A percentile compares a stretch with the other conserved stretches of the same genome.
Conservation (phyloP, 2,329 filamentous ascomycete species). For the Proliferodiscus dingleyae region DNA sequence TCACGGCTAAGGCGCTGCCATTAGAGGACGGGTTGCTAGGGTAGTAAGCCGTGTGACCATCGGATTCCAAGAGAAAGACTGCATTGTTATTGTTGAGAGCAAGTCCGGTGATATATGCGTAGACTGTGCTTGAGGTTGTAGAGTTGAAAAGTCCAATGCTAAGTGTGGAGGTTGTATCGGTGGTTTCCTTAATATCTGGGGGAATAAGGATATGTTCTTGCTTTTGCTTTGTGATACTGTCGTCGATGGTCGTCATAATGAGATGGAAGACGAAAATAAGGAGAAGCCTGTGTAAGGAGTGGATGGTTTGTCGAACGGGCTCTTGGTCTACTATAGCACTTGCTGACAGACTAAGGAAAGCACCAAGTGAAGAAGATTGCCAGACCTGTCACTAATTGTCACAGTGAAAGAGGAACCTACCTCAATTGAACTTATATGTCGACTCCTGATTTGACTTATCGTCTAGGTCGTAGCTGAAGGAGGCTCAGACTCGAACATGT, state of each 20-base stretch:
- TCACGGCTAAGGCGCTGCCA: conserved; percentile 45
- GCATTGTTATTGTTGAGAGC: conserved; percentile 56
- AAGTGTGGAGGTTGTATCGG: background rate
- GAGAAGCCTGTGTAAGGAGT: background rate
- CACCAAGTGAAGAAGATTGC: background rate
- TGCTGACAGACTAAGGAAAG: background rate
- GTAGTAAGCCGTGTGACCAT: conserved; percentile 61
- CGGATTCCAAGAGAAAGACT: conserved; percentile 58
- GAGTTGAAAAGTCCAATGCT: background rate
- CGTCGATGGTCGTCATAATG: background rate
- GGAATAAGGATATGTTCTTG: background rate
- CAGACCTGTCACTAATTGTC: too few relatives aligned
- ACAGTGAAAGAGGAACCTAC: too few relatives aligned
- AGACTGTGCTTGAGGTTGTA: conserved; percentile 51
- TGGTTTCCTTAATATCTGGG: background rate
- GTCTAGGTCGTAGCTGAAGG: background rate
- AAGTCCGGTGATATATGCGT: conserved; percentile 66
- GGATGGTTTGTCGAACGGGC: background rate
- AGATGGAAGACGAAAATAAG: background rate
- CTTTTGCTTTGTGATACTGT: background rate
- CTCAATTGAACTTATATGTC: too few relatives aligned
- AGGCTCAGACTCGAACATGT: background rate
- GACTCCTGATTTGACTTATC: background rate
- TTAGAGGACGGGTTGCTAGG: conserved; percentile 52
- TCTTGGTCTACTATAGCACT: background rate